Evolutionary conservation across 1,284 basidiomycete species (phyloP), one percentile per base, ranked within the genome.

Genomic region (Tilletiaria anomala): DNA sequence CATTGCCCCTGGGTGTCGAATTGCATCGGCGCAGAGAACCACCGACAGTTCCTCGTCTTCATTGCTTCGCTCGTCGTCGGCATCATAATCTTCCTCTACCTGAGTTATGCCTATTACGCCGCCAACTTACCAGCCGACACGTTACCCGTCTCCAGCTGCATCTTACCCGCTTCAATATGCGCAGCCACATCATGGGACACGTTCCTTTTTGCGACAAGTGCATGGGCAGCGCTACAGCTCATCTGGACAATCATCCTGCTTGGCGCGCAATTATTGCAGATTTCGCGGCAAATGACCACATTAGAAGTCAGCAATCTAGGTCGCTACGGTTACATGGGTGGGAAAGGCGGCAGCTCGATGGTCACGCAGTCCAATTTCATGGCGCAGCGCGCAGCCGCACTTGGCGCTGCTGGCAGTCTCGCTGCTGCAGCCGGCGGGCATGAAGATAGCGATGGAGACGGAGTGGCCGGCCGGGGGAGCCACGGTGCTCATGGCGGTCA

Each of bases 1-100:
- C 89, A 96, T 62, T 96, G 91, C 60, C 93, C 93, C 6, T 99
- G 91, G 91, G 80, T 96, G n/a, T 93, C 87, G 83, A 96, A 96
- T 69, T 96, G 91, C 67, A 48, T 97, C 42, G 93, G 93, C n/a
- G 75, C 78, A 38, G 80, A 83, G 51, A 97, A 97, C 61, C 91
- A 97, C 59, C 80, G 89, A 11, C 83, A 91, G 61, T 97, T 99
- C 70, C 71, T 96, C 22, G 66, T 88, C 6, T 96, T 97, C 59
- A 80, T 99, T 20, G 70, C 75, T 0, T 79, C 80, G 1, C 78
- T 97, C 14, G 83, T 94, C 23, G 55, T 78, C 15, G 88, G 85
- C 2, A 80, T 97, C 36, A 49, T 73, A 11, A 65, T 78, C 18
- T 96, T 94, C 55, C 78, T 87, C 64, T 82, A 81, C 59, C 76